Evolutionary conservation across 306 rosid genomes (phyloP), one percentile per base, ranked within the genome.

Genomic region (Canavalia gladiata): DNA sequence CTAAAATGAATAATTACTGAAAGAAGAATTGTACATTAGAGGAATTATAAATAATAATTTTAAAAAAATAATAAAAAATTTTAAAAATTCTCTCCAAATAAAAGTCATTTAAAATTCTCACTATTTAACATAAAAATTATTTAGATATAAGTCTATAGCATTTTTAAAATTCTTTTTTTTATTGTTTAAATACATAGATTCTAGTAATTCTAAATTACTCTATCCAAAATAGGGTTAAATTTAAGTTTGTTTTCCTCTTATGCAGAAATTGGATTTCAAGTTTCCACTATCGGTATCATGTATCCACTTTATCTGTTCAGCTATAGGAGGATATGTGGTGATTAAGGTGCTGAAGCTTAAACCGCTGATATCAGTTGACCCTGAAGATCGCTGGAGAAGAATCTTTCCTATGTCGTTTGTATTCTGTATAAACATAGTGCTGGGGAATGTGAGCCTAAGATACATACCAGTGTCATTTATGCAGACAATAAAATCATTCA

Each of bases 401-500:
- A 94, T 94, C 59, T 94, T 94, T 84, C 98, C 98, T 2, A 94
- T 94, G 98, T 94, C 98, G 30, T 92, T 94, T 70, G 98, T 94
- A 79, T 94, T 94, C 79, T 94, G 98, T 39, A 91, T 94, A 52
- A 94, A 94, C 86, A 94, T 94, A 52, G 98, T 94, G 60, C 64
- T 94, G 89, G 98, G 98, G 56, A 94, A 94, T 83, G 97, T 94
- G 77, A 94, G 98, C 90, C 70, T 94, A 43, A 90, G 98, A 58
- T 94, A 94, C 89, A 94, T 94, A 80, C 98, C 98, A 11, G 98
- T 94, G 83, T 94, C 98, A 64, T 94, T 94, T 82, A 94, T 94
- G 98, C 98, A 94, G 89, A 94, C 98, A 51, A 94, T 94, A 7
- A 94, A 94, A 85, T 94, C 98, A 6, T 94, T 94, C 87, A 94